Evolutionary conservation across 2,329 filamentous ascomycete species (phyloP).

Genomic region (Colletotrichum sp.): DNA sequence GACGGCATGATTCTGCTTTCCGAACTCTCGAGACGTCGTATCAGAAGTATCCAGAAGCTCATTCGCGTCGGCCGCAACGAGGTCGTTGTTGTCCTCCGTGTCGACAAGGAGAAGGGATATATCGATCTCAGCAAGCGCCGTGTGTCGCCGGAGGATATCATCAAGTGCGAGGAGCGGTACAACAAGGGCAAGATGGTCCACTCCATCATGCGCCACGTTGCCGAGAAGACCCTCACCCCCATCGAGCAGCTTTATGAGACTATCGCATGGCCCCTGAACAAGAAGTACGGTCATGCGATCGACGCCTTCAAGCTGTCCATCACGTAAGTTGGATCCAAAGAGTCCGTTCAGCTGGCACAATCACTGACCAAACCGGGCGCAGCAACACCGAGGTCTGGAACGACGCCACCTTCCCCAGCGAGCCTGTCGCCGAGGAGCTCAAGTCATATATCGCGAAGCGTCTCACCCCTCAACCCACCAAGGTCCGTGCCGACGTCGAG

Average conservation of each 20-base stretch:
- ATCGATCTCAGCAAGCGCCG: slow-evolving; percentile 99
- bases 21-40: slow-evolving; percentile 96
- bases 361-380: not conserved
- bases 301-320: slow-evolving; percentile 99
- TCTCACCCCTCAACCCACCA: slow-evolving; percentile 96
- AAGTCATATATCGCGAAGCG: slow-evolving; percentile 97
- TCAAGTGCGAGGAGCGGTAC: slow-evolving; percentile 98
- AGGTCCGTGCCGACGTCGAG: slow-evolving; percentile 97
- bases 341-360: not conserved
- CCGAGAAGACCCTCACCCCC: slow-evolving; percentile 94
- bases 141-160: slow-evolving; percentile 95
- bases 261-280: slow-evolving; percentile 97
- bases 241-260: slow-evolving; percentile 93
- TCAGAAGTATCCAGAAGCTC: slow-evolving; percentile 97
- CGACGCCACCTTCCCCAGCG: slow-evolving; percentile 86
- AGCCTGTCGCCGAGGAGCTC: slow-evolving; percentile 85
- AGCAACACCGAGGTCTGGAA: slow-evolving; percentile 97
- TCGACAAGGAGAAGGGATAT: slow-evolving; percentile 99
- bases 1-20: slow-evolving; percentile 99
- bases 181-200: slow-evolving; percentile 99
- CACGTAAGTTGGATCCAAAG: slow-evolving; percentile 66
- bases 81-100: slow-evolving; percentile 96
- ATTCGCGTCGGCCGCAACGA: slow-evolving; percentile 98
- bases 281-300: slow-evolving; percentile 94
- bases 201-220: slow-evolving; percentile 98